These are phyloP conservation scores for Fraxinus angustifolia DNA, from an alignment of 305 asterid species.

Conservation along the genomic window DNA sequence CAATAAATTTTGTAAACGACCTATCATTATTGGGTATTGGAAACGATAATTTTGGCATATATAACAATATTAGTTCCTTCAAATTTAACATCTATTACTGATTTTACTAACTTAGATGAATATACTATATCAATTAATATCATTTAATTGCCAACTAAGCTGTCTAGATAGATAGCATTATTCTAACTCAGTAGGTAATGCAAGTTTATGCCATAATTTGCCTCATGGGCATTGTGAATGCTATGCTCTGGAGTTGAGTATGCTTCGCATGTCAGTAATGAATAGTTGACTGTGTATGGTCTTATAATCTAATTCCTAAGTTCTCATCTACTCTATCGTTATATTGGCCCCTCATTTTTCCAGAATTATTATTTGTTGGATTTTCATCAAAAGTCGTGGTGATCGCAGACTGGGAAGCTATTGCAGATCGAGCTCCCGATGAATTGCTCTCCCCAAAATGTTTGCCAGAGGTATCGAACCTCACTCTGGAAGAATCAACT, in stretches of 20 bases:
- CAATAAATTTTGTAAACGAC: background rate
- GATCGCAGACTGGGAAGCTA: slow-evolving; percentile 82
- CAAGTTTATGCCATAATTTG: background rate
- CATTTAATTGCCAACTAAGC: background rate
- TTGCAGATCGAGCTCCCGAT: slow-evolving; percentile 74
- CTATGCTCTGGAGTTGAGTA: background rate
- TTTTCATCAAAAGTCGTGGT: slow-evolving; percentile 17
- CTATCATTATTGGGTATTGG: background rate
- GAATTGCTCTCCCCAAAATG: slow-evolving; percentile 57
- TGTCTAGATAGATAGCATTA: background rate
- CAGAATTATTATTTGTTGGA: background rate
- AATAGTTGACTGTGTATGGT: background rate
- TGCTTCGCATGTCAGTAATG: background rate
- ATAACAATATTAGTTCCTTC: background rate
- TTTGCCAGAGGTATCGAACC: slow-evolving; percentile 56
- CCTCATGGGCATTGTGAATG: background rate
- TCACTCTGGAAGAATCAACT: slow-evolving; percentile 49
- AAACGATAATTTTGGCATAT: background rate
- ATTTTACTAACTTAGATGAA: background rate
- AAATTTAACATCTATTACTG: background rate
- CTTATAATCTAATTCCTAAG: background rate
- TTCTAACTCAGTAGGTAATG: background rate
- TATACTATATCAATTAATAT: background rate
- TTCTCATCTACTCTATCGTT: background rate
- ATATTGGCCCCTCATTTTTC: background rate